phyloP scores from a whole-genome alignment of 2,329 filamentous ascomycete species.

The Tolypocladium paradoxum region DNA sequence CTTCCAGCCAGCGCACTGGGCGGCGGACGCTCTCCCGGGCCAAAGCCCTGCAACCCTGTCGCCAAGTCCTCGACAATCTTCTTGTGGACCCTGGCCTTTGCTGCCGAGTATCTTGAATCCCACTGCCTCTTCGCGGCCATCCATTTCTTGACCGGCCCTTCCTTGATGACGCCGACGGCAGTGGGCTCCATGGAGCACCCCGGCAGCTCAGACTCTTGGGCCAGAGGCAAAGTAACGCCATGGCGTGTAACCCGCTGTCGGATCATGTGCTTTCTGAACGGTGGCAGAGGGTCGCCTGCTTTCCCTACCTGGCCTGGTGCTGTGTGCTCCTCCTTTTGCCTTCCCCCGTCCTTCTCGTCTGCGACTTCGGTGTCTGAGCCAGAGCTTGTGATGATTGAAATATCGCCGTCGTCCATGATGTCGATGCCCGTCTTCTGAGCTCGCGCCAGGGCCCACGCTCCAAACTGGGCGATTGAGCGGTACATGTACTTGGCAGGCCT shows the following conservation, averaged over 20 bases:
- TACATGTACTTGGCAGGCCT: constrained; percentile 96
- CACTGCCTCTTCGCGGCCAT: constrained; percentile 60
- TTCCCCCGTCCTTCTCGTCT: constrained; percentile 10
- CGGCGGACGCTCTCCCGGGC: constrained; percentile 65
- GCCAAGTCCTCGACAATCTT: constrained; percentile 62
- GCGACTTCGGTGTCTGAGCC: constrained; percentile 22
- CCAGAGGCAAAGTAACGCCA: constrained; percentile 61
- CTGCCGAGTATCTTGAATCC: constrained; percentile 60
- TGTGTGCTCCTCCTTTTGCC: constrained; percentile 9
- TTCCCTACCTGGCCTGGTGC: constrained; percentile 52
- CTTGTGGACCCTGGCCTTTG: constrained; percentile 63
- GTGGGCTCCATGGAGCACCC: constrained; percentile 51
- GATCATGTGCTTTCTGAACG: constrained; percentile 81
- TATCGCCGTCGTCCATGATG: constrained; percentile 66
- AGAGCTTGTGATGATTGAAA: constrained; percentile 62
- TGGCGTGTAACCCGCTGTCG: constrained; percentile 74
- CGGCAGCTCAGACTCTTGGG: constrained; percentile 51
- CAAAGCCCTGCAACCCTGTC: constrained; percentile 60
- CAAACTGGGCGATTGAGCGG: constrained; percentile 82
- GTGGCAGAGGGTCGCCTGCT: constrained; percentile 72
- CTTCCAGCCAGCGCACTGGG: constrained; percentile 73
- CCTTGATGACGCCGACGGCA: constrained; percentile 70
- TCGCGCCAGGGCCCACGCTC: constrained; percentile 77
- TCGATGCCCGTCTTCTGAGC: constrained; percentile 74
- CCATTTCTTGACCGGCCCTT: constrained; percentile 74